Evolutionary conservation across 2,329 filamentous ascomycete species (phyloP), one percentile per base, ranked within the genome.

Genomic region (Shiraia sp.): DNA sequence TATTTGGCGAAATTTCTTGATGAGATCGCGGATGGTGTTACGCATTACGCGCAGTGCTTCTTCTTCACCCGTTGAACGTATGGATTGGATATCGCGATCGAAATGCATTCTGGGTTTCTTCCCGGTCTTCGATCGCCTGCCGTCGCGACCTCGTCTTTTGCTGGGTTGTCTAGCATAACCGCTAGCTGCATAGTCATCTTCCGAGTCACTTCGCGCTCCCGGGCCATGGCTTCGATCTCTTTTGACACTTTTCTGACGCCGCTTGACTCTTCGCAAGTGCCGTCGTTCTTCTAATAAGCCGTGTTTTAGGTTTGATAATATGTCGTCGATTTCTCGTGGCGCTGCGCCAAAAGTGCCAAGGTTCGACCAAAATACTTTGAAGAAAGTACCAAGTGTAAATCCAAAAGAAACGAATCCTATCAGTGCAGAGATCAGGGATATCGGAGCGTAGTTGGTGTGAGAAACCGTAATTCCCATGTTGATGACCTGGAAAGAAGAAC

Each of bases 381-480:
- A 34, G 49, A 72, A 68, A 12, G 72, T 75, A n/a, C 56, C 62
- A 13, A 74, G 43, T 0, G 72, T 75, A 57, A 74, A 73, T 23
- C 66, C 67, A 35, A 74, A 74, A 26, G 64, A 68, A 19, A 74
- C 58, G 44, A 74, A 68, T 34, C 72, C 72, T 22, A 73, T 69
- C 23, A 68, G 55, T 23, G 53, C 66, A 16, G 57, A 65, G 19
- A 63, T 56, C 15, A 73, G 33, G 10, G 65, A 66, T 19, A 73
- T 47, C 2, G 70, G 68, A 3, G 66, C 51, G 16, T 68, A 57
- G 3, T 52, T 51, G 7, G 43, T 40, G 27, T 59, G 50, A 3
- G 55, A 58, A 16, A 59, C 31, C 10, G 49, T 54, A 10, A 54
- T 36, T 13, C 57, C 51, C 55, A 60, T 62, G n/a, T n/a, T n/a